phyloP scores from a whole-genome alignment of 192 early-diverging fungal genomes.

The Rhizophlyctis rosea region DNA sequence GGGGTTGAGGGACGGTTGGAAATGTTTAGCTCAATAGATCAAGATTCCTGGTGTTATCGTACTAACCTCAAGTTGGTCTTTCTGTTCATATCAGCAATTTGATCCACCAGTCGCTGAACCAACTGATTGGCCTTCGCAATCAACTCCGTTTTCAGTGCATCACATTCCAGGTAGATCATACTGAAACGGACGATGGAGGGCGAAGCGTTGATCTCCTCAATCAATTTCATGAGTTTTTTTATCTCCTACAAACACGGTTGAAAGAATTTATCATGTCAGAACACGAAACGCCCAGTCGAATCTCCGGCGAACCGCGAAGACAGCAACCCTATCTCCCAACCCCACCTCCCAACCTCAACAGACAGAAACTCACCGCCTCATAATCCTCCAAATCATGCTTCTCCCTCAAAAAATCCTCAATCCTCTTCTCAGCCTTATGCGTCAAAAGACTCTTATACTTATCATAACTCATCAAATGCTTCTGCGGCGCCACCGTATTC shows the following conservation, averaged over 20 bases:
- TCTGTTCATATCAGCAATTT: conserved; percentile 58
- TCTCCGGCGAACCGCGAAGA: too few species aligned
- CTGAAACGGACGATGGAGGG: conserved; percentile 57
- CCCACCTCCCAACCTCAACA: neutral
- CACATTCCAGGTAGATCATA: conserved; percentile 58
- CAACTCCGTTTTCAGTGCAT: conserved; percentile 55
- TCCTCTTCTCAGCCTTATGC: conserved; percentile 61
- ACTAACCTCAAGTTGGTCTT: conserved; percentile 48
- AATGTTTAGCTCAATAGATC: too few species aligned
- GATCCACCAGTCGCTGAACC: conserved; percentile 57
- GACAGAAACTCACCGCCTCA: conserved; percentile 47
- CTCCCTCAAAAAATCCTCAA: conserved; percentile 64
- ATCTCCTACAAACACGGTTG: conserved; percentile 48
- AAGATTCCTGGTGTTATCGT: too few species aligned
- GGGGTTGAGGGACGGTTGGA: too few species aligned
- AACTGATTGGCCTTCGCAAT: conserved; percentile 54
- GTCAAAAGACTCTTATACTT: conserved; percentile 62
- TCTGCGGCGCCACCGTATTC: conserved; percentile 59
- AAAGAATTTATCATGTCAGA: neutral
- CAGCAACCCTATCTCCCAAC: neutral
- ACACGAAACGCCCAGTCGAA: neutral
- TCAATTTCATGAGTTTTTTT: conserved; percentile 56
- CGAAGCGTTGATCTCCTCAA: conserved; percentile 50
- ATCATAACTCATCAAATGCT: conserved; percentile 57
- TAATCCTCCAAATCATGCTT: conserved; percentile 63